Evolutionary conservation across 805 yeast species (phyloP), one percentile per base, ranked within the genome.

Genomic region (Limtongia smithiae): DNA sequence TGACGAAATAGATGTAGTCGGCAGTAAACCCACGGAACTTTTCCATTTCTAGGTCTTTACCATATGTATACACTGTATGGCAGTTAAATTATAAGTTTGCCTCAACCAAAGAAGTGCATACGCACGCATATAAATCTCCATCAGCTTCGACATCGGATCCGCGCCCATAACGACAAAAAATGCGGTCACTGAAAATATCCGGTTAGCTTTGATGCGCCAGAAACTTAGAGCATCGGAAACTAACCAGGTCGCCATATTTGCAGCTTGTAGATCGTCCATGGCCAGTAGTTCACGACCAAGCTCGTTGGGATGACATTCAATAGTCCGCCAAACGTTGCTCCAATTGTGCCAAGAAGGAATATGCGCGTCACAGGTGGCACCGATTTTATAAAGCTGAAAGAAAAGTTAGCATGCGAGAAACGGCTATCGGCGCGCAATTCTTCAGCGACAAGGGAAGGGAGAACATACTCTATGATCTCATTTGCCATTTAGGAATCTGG

Each of bases 81-180:
- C 12, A 30, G 25, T 50, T 25, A 28, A 18, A 47, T 22, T 22
- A 3, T n/a, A 21, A 18, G 4, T n/a, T 12, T 20, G n/a, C n/a
- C 21, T 25, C 1, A n/a, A 15, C 4, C 25, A 9, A 30, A 11
- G 5, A 27, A 33, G 20, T 17, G 6, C 3, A n/a, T 18, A 37
- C 58, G 9, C 45, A 55, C 60, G 27, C 60, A 57, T 57, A 41
- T 57, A 57, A 31, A 57, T 54, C 31, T 57, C 60, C 60, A 57
- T 57, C 35, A 57, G 24, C 33, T 46, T 50, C 24, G 59, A 58
- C 55, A 57, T 51, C 9, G 60, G 60, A 42, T 54, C 54, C 21
- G 41, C 38, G 21, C 55, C 50, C 41, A 34, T 25, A 31, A 51
- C 54, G 5, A 57, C 52, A 15, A 57, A 48, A 34, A 57, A 57